These are phyloP conservation scores for Ophiobolus disseminans DNA, from an alignment of 2,329 filamentous ascomycete species.

Conservation along the genomic window DNA sequence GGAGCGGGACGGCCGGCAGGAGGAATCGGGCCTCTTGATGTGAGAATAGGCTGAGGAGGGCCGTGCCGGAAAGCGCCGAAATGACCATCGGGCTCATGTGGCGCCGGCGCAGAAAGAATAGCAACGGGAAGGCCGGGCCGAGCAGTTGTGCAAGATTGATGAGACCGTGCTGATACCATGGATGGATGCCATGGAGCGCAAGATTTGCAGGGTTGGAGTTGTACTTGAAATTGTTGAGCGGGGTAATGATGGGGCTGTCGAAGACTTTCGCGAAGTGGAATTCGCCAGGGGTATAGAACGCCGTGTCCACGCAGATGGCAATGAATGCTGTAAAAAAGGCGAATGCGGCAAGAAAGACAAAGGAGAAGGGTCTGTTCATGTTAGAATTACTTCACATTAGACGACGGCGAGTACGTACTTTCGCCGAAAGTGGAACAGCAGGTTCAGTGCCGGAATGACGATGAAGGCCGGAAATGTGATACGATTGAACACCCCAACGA, in stretches of 20 bases:
- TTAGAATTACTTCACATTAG: constrained; percentile 8
- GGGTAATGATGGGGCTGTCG: constrained; percentile 59
- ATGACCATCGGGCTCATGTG: constrained; percentile 65
- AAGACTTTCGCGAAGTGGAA: constrained; percentile 71
- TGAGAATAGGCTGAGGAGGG: constrained; percentile 74
- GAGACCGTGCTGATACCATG: constrained; percentile 60
- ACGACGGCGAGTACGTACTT: constrained; percentile 63
- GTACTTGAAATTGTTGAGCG: constrained; percentile 61
- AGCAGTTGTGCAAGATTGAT: constrained; percentile 61
- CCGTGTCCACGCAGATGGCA: constrained; percentile 83
- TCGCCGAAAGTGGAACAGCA: constrained; percentile 84
- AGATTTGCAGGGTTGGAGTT: constrained; percentile 58
- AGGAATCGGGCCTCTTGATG: constrained; percentile 84
- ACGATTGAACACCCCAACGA: constrained; percentile 92
- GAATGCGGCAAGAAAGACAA: constrained; percentile 69
- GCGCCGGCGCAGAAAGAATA: constrained; percentile 58
- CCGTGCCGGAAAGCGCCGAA: constrained; percentile 75
- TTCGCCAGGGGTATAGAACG: constrained; percentile 72
- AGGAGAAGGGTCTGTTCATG: constrained; percentile 58
- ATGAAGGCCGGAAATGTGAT: constrained; percentile 97
- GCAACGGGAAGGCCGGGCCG: constrained; percentile 58
- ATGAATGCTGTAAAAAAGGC: constrained; percentile 72
- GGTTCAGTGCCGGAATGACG: constrained; percentile 78
- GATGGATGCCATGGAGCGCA: constrained; percentile 61
- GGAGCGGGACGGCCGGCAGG: constrained; percentile 76